These are phyloP conservation scores for Stropharia rugosoannulata DNA, from an alignment of 768 basidiomycete species.

Conservation along the genomic window DNA sequence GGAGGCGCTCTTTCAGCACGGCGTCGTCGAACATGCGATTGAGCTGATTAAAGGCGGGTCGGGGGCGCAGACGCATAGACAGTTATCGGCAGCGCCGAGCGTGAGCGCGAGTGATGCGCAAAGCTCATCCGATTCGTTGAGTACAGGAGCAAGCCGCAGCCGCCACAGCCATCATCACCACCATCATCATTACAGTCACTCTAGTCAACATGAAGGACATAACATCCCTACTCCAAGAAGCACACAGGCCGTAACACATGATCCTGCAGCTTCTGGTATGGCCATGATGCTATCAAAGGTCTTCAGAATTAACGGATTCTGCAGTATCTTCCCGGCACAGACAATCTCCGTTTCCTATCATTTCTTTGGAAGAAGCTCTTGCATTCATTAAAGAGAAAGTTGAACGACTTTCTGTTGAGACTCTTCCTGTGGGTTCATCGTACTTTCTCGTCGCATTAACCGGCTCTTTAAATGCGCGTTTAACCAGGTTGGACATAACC, in stretches of 20 bases:
- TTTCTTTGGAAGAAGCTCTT: conserved; percentile 68
- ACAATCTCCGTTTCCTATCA: conserved; percentile 72
- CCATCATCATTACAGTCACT: conserved; percentile 32
- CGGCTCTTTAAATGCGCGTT: background rate
- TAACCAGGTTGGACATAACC: conserved; percentile 52
- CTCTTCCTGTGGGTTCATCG: conserved; percentile 36
- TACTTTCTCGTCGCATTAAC: background rate
- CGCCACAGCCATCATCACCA: conserved; percentile 33
- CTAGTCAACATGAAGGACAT: conserved; percentile 35
- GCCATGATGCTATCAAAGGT: background rate
- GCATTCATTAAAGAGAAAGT: conserved; percentile 50
- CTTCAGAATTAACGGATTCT: background rate
- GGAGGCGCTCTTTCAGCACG: conserved; percentile 54
- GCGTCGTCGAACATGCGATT: conserved; percentile 68
- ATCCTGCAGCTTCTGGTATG: conserved; percentile 67
- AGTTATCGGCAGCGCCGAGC: conserved; percentile 23
- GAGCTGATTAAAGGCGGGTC: conserved; percentile 70
- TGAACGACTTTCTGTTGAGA: conserved; percentile 35
- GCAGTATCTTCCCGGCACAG: conserved; percentile 74
- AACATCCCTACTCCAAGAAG: conserved; percentile 54
- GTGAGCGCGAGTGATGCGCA: background rate
- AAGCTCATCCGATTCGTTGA: conserved; percentile 9
- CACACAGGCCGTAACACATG: conserved; percentile 51
- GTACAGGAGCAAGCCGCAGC: conserved; percentile 26
- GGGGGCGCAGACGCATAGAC: conserved; percentile 57